Evolutionary conservation across 2,329 filamentous ascomycete species (phyloP), one percentile per base, ranked within the genome.

Genomic region (Uncinocarpus reesii): DNA sequence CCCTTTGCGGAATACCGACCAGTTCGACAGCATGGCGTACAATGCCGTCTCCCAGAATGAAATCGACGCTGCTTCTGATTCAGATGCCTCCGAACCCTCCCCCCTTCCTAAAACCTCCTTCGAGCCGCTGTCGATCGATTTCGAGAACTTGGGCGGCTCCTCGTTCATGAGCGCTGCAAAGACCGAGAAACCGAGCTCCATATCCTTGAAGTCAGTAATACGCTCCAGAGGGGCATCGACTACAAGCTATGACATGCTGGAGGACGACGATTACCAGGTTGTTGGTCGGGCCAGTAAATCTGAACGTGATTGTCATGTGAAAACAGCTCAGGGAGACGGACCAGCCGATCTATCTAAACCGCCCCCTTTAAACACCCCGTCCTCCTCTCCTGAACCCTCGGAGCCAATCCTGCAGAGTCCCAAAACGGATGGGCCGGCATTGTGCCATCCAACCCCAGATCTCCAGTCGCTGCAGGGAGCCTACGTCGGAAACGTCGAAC

Each of bases 381-480:
- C 29, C 21, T 20, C 42, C 4, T 26, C 36, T 7, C 42, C 42
- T 15, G 15, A 26, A 7, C 24, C 42, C 13, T 16, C 15, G n/a
- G 62, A 66, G 41, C 60, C 62, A 41, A 55, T 62, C 42, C 56
- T 67, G 36, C 65, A 58, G 44, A 67, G 65, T 29, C 63, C 69
- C 20, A 64, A 64, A 31, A 66, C 66, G 46, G 67, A 66, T 47
- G 58, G 60, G 29, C 61, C 70, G 32, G 67, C 68, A 52, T 63
- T 73, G 49, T 68, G 65, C 48, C 71, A 73, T 57, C 71, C 71
- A 13, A 72, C 63, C 11, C 71, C 71, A 3, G 71, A 71, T 55
- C 62, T 74, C 13, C 71, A 74, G 52, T 68, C 71, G 28, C 53
- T 72, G 49, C 71, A 74, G 61, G 71, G 71, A 35, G 71, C 71